Conservation (phyloP, 2,329 filamentous ascomycete species). For the Cladosporium sp. region DNA sequence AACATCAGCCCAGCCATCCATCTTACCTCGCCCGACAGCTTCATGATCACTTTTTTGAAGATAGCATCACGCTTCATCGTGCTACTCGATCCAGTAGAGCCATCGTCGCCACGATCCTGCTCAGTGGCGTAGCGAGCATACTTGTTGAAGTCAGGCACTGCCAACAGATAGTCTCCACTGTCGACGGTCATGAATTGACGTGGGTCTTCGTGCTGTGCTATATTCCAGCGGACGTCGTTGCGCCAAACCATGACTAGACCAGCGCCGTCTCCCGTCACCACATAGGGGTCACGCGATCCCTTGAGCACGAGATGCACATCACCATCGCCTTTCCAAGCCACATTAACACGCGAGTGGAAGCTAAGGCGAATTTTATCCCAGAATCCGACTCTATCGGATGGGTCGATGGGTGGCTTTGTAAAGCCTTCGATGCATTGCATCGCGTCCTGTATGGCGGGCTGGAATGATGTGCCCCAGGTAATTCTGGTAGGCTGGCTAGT, state of each 20-base stretch:
- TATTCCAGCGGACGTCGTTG: slow-evolving; percentile 82
- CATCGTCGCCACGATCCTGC: slow-evolving; percentile 43
- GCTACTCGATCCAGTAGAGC: slow-evolving; percentile 57
- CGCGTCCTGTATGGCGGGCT: slow-evolving; percentile 97
- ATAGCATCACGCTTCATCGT: slow-evolving; percentile 68
- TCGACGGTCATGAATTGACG: slow-evolving; percentile 93
- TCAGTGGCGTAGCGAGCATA: slow-evolving; percentile 67
- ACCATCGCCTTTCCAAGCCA: slow-evolving; percentile 91
- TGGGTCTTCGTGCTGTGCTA: slow-evolving; percentile 81
- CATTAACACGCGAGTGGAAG: slow-evolving; percentile 85
- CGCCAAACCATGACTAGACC: slow-evolving; percentile 99
- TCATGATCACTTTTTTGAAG: slow-evolving; percentile 99
- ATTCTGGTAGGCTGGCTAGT: slow-evolving; percentile 87
- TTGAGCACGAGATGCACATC: slow-evolving; percentile 93
- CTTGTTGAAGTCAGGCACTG: slow-evolving; percentile 87
- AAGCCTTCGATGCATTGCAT: slow-evolving; percentile 99
- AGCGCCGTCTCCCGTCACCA: slow-evolving; percentile 85
- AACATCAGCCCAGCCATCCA: slow-evolving; percentile 91
- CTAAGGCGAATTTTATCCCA: slow-evolving; percentile 97
- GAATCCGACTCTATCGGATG: slow-evolving; percentile 90
- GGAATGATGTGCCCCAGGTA: slow-evolving; percentile 96
- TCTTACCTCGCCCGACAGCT: slow-evolving; percentile 90
- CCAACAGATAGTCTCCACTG: slow-evolving; percentile 90
- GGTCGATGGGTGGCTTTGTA: slow-evolving; percentile 90
- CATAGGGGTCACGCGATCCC: slow-evolving; percentile 83